phyloP scores from a whole-genome alignment of 495 filamentous ascomycete genomes.

The Penicillium steckii region DNA sequence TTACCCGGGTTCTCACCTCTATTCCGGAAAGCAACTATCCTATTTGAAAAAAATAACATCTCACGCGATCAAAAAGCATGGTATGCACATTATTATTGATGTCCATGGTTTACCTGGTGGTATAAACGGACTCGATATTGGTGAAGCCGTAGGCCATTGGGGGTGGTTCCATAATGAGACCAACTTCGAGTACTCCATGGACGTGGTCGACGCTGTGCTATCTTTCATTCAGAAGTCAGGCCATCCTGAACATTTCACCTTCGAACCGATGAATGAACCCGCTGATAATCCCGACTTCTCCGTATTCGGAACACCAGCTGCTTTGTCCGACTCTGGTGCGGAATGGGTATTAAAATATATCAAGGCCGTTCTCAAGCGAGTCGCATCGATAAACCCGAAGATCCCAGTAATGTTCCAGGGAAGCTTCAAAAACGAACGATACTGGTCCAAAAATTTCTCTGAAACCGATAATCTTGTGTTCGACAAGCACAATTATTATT shows the following conservation, averaged over 20 bases:
- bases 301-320: slow-evolving; percentile 29
- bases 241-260: slow-evolving; percentile 24
- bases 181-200: slow-evolving; percentile 25
- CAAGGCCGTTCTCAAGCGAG: slow-evolving; percentile 19
- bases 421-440: slow-evolving; percentile 24
- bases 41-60: slow-evolving; percentile 24
- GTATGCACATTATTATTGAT: slow-evolving; percentile 29
- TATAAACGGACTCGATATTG: slow-evolving; percentile 22
- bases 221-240: slow-evolving; percentile 25
- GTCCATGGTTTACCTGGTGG: slow-evolving; percentile 28
- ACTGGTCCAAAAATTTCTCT: slow-evolving; percentile 24
- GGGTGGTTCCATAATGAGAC: slow-evolving; percentile 29
- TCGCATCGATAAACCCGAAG: slow-evolving; percentile 13
- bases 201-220: slow-evolving; percentile 25
- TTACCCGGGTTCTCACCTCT: slow-evolving; percentile 27
- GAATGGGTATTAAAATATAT: slow-evolving; percentile 29
- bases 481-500: slow-evolving; percentile 33
- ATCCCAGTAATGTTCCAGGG: slow-evolving; percentile 33
- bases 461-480: slow-evolving; percentile 26
- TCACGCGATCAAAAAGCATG: slow-evolving; percentile 26
- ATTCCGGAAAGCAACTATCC: slow-evolving; percentile 24
- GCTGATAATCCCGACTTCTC: slow-evolving; percentile 27
- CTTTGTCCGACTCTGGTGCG: slow-evolving; percentile 25
- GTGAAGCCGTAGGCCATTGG: slow-evolving; percentile 25
- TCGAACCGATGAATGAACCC: slow-evolving; percentile 32